Conservation (phyloP, 352 stramenopile genomes). For the Peronospora belbahrii region DNA sequence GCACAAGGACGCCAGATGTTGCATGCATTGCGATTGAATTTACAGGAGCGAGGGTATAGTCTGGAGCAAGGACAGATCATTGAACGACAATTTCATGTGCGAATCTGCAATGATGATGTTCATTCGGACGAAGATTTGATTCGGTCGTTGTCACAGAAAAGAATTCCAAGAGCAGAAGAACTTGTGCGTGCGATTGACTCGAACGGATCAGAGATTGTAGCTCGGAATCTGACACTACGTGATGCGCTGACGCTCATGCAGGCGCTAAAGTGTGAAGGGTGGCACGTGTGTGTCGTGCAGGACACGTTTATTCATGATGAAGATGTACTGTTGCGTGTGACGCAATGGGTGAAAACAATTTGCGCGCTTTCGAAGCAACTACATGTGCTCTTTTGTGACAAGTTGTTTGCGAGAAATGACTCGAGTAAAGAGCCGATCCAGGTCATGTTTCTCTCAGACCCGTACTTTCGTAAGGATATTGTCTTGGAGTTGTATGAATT, state of each 20-base stretch:
- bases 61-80: slow-evolving; percentile 15
- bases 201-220: slow-evolving; percentile 65
- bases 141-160: slow-evolving; percentile 77
- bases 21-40: slow-evolving; percentile 15
- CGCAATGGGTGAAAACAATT: slow-evolving; percentile 72
- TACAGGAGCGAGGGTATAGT: slow-evolving; percentile 6
- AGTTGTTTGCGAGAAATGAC: slow-evolving; percentile 42
- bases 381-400: slow-evolving; percentile 57
- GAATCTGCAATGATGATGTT: slow-evolving; percentile 97
- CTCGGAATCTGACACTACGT: slow-evolving; percentile 37
- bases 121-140: slow-evolving; percentile 97
- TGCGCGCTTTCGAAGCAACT: slow-evolving; percentile 52
- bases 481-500: slow-evolving; percentile 88
- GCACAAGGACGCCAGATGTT: slow-evolving; percentile 36
- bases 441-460: slow-evolving; percentile 89
- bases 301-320: slow-evolving; percentile 69
- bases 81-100: slow-evolving; percentile 78
- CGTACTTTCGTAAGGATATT: slow-evolving; percentile 92
- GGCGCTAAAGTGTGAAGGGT: slow-evolving; percentile 68
- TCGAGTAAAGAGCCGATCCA: slow-evolving; percentile 65
- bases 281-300: slow-evolving; percentile 77
- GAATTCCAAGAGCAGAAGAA: slow-evolving; percentile 46
- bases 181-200: slow-evolving; percentile 70
- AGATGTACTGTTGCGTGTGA: slow-evolving; percentile 46
- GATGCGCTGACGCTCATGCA: slow-evolving; percentile 71